phyloP scores from a whole-genome alignment of 2,329 filamentous ascomycete species.

The Hyphodiscus sp. region DNA sequence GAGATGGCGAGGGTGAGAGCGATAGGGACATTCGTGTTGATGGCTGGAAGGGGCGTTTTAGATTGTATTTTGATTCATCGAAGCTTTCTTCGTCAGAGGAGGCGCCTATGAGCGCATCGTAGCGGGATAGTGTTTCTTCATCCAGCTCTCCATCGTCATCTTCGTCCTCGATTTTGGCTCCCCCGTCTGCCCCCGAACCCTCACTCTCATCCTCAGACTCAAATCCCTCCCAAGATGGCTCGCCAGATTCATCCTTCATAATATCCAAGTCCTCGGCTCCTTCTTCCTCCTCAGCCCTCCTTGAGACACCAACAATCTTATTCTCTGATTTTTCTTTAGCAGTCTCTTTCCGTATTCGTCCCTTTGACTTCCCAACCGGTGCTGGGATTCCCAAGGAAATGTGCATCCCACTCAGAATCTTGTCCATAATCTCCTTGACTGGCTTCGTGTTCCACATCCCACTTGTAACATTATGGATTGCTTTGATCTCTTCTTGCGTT shows the following conservation, averaged over 20 bases:
- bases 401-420: constrained; percentile 29
- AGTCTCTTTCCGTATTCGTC: constrained; percentile 9
- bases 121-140: constrained; percentile 24
- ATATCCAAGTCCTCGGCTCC: constrained; percentile 6
- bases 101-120: constrained; percentile 25
- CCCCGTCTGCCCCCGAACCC: constrained; percentile 6
- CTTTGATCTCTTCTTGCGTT: constrained; percentile 28
- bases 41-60: constrained; percentile 8
- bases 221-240: constrained; percentile 16
- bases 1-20: constrained; percentile 14
- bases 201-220: constrained; percentile 12
- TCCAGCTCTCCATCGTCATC: constrained; percentile 18
- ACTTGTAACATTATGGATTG: constrained; percentile 44
- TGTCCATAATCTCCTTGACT: constrained; percentile 42
- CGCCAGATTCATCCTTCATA: constrained; percentile 6
- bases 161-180: background rate
- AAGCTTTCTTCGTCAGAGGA: constrained; percentile 29
- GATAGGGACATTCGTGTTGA: constrained; percentile 15
- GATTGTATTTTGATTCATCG: constrained; percentile 19
- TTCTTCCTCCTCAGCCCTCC: constrained; percentile 4
- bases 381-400: constrained; percentile 25
- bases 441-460: constrained; percentile 46
- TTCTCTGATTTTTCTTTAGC: constrained; percentile 13
- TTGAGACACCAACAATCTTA: background rate
- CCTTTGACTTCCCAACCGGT: constrained; percentile 15